Base-by-base conservation (phyloP, 345 rosid species). In the Salix koriyanagi region DNA sequence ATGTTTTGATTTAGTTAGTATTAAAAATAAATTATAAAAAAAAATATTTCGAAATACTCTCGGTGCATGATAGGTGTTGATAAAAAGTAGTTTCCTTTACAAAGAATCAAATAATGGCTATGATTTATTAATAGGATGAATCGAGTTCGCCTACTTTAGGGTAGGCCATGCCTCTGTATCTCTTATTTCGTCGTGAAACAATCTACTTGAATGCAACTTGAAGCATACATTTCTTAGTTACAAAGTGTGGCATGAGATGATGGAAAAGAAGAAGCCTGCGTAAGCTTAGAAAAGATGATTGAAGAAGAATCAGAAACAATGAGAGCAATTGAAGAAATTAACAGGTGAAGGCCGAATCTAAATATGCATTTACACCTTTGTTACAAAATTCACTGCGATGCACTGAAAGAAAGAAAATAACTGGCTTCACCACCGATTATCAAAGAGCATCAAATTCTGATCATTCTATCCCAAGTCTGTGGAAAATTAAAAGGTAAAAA, bases 191-290 rank as follows among this genome's bases (percentile, higher is more conserved):
- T 48, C 46, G 30, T 28, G 7, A 9, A 68, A 34, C 32, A 41
- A 77, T 76, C 74, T 19, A 23, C 34, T 54, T 44, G 72, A 69
- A 67, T 34, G 66, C 32, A 26, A 52, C 78, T 66, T 67, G 28
- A 67, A 72, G 78, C 72, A 67, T 50, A 50, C 48, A 34, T 74
- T 41, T 65, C 77, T 61, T 30, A 6, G 50, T 26, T 46, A 11
- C 5, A 7, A 42, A 58, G 15, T 23, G 4, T 23, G 23, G 62
- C 62, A 9, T n/a, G 62, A 58, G 62, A 23, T n/a, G 62, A 10
- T 28, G 54, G 42, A 13, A 23, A 70, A 3, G 25, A 52, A 0
- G 28, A 54, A 50, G n/a, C 26, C 62, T 32, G 30, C 64, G 37
- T 5, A 18, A 71, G 3, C 74, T 5, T 16, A 25, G 23, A 26